Percentiles rank a stretch among this genome's conserved stretches.
These are phyloP conservation scores for Fraxinus nigra DNA, from an alignment of 305 asterid species.

Conservation along the genomic window DNA sequence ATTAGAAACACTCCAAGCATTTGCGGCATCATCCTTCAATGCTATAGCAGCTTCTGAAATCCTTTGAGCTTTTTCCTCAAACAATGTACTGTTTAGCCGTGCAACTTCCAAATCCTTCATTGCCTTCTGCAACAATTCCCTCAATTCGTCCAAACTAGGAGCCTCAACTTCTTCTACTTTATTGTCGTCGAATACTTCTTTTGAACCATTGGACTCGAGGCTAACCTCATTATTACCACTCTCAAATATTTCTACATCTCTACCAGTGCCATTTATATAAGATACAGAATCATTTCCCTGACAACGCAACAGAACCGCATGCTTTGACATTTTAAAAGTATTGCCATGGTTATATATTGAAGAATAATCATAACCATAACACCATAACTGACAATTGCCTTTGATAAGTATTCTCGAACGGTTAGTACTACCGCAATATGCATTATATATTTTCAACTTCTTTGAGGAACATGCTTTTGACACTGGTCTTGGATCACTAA, in stretches of 20 bases:
- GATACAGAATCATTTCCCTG: constrained; percentile 88
- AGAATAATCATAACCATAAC: constrained; percentile 28
- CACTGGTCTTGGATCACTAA: constrained; percentile 31
- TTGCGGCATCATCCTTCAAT: constrained; percentile 77
- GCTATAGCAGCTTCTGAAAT: constrained; percentile 94
- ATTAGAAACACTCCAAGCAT: constrained; percentile 62
- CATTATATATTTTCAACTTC: constrained; percentile 37
- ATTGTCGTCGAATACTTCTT: constrained; percentile 32
- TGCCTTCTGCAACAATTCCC: constrained; percentile 75
- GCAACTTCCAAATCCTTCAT: constrained; percentile 75
- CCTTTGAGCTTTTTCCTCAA: constrained; percentile 88
- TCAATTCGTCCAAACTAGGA: constrained; percentile 71
- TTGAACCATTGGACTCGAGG: constrained; percentile 41
- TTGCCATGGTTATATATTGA: constrained; percentile 30
- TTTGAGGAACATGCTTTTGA: constrained; percentile 23
- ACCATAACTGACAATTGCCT: constrained; percentile 29
- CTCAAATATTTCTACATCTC: constrained; percentile 51
- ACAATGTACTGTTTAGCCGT: constrained; percentile 63
- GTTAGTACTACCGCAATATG: constrained; percentile 25
- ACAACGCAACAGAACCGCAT: constrained; percentile 40
- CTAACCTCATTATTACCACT: constrained; percentile 34
- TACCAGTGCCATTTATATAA: constrained; percentile 55
- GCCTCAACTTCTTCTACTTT: constrained; percentile 41
- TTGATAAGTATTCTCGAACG: constrained; percentile 23
- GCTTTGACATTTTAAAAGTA: constrained; percentile 35